Base-by-base conservation (phyloP, 108 stramenopile genomes). In the Nitzschia inconspicua region DNA sequence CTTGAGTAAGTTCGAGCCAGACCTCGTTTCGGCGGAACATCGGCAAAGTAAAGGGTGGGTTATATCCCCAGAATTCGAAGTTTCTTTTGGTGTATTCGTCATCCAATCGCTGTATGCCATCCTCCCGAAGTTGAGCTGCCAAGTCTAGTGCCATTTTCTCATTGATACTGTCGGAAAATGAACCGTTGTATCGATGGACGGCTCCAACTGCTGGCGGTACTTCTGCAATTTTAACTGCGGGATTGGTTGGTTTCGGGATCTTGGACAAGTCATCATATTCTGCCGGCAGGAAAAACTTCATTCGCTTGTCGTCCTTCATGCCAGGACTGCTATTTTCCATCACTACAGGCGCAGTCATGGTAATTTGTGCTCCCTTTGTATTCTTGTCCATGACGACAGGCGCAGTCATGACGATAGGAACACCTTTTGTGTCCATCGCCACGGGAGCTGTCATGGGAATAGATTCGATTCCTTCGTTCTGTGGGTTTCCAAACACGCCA, bases 391-490 rank as follows among this genome's bases (percentile, higher is more conserved):
- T 87, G 8, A 82, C 74, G 1, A 90, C 85, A 0, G 89, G 89
- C 11, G 83, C 89, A 32, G 89, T 90, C 89, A 90, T 90, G 49
- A 77, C 82, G 34, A 87, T 87, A 6, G 56, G 39, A 6, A 46
- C 53, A 8, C 63, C 60, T 24, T 63, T 55, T 14, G 37, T 40
- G 23, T 53, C 27, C 70, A 71, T 82, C 7, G 84, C 77, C 3
- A 94, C 89, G 0, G 93, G 93, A 30, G 93, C 86, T 9, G 93
- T 94, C 93, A 91, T 91, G 28, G 72, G 65, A 16, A 94, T 91
- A 2, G 75, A 46, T 54, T 69, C 57, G 1, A 29, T 23, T 30
- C 69, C 76, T 65, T 85, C 74, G 60, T 94, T 94, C 46, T 90
- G 58, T 1, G 90, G 80, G 7, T 51, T 60, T 4, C 88, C 83